A percentile compares a stretch with the other conserved stretches of the same genome.
phyloP scores from a whole-genome alignment of 2,329 filamentous ascomycete species.

The Arthroderma uncinatum region DNA sequence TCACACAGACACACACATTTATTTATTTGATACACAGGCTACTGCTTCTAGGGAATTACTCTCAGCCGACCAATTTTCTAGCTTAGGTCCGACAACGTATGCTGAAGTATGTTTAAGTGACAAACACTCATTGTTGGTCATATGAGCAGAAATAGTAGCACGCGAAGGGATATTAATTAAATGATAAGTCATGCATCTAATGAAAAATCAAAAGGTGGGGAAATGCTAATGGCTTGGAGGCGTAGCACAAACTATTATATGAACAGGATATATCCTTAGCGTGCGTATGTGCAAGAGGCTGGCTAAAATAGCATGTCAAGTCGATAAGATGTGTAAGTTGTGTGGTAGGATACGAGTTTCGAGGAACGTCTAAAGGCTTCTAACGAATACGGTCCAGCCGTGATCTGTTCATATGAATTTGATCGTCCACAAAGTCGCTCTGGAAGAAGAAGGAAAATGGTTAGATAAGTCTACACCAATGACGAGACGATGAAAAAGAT shows the following conservation, averaged over 20 bases:
- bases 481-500: neutral
- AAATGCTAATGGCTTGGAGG: neutral
- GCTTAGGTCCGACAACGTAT: too few relatives aligned
- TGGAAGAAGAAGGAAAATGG: slow-evolving; percentile 25
- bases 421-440: slow-evolving; percentile 75
- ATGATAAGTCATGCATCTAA: neutral
- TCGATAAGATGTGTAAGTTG: neutral
- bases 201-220: neutral
- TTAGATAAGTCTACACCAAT: slow-evolving; percentile 17
- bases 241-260: neutral
- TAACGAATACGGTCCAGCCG: slow-evolving; percentile 49
- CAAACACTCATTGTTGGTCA: neutral
- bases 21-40: too few relatives aligned
- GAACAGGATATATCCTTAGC: neutral
- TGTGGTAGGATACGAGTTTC: neutral
- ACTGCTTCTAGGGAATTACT: too few relatives aligned
- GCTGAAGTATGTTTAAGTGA: too few relatives aligned
- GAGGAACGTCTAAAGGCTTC: neutral
- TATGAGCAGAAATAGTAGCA: neutral
- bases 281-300: neutral
- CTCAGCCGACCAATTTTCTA: neutral
- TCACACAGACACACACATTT: too few relatives aligned
- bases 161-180: neutral
- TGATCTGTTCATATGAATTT: slow-evolving; percentile 66
- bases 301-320: neutral